Conservation (phyloP, 805 yeast species). For the Alloascoidea hylecoeti region DNA sequence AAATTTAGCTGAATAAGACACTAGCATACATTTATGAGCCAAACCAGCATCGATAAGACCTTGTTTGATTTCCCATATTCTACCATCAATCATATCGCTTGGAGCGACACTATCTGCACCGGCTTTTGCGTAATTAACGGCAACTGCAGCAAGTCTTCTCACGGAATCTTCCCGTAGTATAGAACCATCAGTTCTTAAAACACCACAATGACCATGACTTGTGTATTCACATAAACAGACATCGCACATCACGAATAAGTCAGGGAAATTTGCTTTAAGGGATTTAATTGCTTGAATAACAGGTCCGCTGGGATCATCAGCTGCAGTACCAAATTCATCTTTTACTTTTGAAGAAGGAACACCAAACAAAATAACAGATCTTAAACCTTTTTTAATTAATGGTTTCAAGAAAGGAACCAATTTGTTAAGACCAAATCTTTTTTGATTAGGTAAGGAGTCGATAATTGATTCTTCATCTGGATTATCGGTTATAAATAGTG, state of each 20-base stretch:
- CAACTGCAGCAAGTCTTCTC: constrained; percentile 81
- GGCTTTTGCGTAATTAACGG: constrained; percentile 88
- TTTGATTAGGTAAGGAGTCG: constrained; percentile 76
- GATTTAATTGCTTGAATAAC: constrained; percentile 69
- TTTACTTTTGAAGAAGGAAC: constrained; percentile 68
- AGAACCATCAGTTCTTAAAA: constrained; percentile 75
- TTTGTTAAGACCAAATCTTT: constrained; percentile 72
- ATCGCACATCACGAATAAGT: constrained; percentile 78
- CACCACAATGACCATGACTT: constrained; percentile 96
- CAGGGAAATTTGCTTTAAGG: constrained; percentile 57
- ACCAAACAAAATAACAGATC: constrained; percentile 83
- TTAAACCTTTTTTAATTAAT: constrained; percentile 68
- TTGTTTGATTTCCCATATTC: constrained; percentile 74
- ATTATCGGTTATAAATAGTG: constrained; percentile 70
- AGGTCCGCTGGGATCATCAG: constrained; percentile 95
- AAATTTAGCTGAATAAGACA: constrained; percentile 93
- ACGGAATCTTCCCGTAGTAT: constrained; percentile 66
- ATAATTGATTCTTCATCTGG: constrained; percentile 70
- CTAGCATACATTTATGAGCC: constrained; percentile 78
- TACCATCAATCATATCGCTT: constrained; percentile 95
- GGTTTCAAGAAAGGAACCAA: constrained; percentile 56
- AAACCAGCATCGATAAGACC: constrained; percentile 71
- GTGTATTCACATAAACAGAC: constrained; percentile 97
- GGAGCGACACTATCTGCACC: constrained; percentile 97
- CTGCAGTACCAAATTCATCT: constrained; percentile 74